Evolutionary conservation across 305 asterid species (phyloP).

Genomic region (Plantago coronopus): DNA sequence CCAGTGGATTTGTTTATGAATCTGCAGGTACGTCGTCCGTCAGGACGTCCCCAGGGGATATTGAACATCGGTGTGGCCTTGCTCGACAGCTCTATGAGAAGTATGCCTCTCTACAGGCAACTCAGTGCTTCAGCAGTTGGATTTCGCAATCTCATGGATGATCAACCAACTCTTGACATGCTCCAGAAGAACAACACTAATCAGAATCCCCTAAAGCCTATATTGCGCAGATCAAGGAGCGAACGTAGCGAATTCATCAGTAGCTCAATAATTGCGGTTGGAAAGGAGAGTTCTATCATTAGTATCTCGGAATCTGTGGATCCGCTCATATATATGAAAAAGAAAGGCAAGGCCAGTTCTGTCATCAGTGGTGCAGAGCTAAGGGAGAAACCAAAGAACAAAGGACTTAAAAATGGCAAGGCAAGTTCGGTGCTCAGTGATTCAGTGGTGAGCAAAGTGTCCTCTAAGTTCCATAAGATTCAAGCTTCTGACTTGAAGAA

Average conservation of each 20-base stretch:
- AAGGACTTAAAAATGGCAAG: conserved; percentile 35
- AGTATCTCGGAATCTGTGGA: conserved; percentile 37
- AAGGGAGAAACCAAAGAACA: conserved; percentile 32
- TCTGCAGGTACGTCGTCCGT: conserved; percentile 52
- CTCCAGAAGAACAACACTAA: conserved; percentile 12
- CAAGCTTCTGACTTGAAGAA: conserved; percentile 6
- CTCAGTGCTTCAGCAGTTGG: conserved; percentile 59
- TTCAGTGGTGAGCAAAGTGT: conserved; percentile 51
- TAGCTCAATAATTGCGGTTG: conserved; percentile 40
- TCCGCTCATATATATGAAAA: conserved; percentile 28
- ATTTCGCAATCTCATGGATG: conserved; percentile 53
- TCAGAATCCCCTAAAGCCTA: conserved; percentile 25
- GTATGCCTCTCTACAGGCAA: conserved; percentile 47
- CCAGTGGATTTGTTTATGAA: no score
- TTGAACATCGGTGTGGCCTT: conserved; percentile 61
- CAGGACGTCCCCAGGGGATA: conserved; percentile 82
- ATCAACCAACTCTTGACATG: conserved; percentile 20
- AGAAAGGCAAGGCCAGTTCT: conserved; percentile 68
- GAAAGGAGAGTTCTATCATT: conserved; percentile 54
- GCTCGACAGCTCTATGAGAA: conserved; percentile 42
- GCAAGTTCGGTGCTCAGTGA: conserved; percentile 57
- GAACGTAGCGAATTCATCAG: conserved; percentile 34
- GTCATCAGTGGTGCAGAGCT: conserved; percentile 67
- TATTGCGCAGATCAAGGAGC: conserved; percentile 52
- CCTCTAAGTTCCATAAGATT: conserved; percentile 24